These are phyloP conservation scores for Monilinia fructigena DNA, from an alignment of 2,329 filamentous ascomycete species.

Conservation along the genomic window DNA sequence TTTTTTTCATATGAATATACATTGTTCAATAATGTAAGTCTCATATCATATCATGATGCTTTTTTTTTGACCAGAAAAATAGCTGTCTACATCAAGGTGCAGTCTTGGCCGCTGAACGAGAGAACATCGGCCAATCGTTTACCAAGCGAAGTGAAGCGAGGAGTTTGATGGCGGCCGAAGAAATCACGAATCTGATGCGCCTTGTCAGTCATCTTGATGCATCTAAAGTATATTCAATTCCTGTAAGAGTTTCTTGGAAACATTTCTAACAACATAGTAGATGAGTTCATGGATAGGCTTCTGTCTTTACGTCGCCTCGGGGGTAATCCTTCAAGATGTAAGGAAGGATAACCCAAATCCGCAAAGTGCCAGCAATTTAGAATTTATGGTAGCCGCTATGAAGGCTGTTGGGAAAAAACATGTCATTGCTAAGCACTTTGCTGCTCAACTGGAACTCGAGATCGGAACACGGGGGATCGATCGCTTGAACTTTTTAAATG, in stretches of 20 bases:
- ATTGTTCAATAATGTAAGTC: conserved; percentile 69
- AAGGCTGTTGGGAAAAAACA: conserved; percentile 72
- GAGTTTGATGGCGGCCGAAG: conserved; percentile 75
- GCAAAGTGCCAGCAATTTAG: conserved; percentile 51
- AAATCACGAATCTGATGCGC: conserved; percentile 81
- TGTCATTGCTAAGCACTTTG: conserved; percentile 74
- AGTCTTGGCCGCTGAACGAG: conserved; percentile 75
- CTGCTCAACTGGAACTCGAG: conserved; percentile 83
- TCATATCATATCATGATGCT: background rate
- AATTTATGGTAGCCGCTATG: conserved; percentile 78
- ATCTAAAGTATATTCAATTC: conserved; percentile 40
- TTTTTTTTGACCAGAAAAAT: background rate
- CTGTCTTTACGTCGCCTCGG: conserved; percentile 79
- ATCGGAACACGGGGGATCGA: conserved; percentile 50
- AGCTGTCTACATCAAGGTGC: conserved; percentile 81
- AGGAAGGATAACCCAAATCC: conserved; percentile 41
- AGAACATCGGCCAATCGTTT: conserved; percentile 63
- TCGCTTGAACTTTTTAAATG: background rate
- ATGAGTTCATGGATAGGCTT: conserved; percentile 78
- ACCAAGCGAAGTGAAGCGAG: conserved; percentile 70
- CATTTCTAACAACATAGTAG: conserved; percentile 43
- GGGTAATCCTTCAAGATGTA: conserved; percentile 79
- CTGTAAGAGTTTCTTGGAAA: background rate
- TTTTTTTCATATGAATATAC: conserved; percentile 84
- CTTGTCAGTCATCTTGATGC: conserved; percentile 70